Percentiles rank a stretch among this genome's conserved stretches.
Evolutionary conservation across 768 basidiomycete genomes (phyloP).

Genomic region (Cubamyces sp.): DNA sequence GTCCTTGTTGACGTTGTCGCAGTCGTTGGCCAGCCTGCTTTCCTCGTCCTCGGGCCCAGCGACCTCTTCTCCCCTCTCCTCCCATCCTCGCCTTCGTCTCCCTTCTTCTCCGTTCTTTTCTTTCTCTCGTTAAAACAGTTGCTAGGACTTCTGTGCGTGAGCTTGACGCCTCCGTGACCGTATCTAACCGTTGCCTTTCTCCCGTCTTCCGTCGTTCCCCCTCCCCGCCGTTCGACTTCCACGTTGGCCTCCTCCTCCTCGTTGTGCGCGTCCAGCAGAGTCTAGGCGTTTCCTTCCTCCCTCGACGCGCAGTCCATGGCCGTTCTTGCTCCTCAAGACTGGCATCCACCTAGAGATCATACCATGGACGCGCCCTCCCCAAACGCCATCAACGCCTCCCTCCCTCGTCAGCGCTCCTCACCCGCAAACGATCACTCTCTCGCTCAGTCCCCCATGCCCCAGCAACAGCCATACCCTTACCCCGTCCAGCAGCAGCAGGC

Average conservation of each 20-base stretch:
- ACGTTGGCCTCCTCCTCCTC: constrained; percentile 4
- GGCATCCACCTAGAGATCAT: constrained; percentile 67
- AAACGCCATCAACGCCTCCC: constrained; percentile 41
- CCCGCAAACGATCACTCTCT: constrained; percentile 57
- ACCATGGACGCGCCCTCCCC: constrained; percentile 58
- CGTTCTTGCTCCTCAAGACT: constrained; percentile 77
- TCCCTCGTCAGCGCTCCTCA: constrained; percentile 62
- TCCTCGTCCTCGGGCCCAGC: constrained; percentile 25
- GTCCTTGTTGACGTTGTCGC: constrained; percentile 29
- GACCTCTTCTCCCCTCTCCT: constrained; percentile 8
- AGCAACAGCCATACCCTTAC: constrained; percentile 59
- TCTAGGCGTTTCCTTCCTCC: constrained; percentile 18
- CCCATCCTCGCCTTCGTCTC: constrained; percentile 6
- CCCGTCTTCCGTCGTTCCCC: constrained; percentile 13
- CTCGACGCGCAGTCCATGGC: constrained; percentile 57
- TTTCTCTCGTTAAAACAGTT: constrained; percentile 30
- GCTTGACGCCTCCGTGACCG: constrained; percentile 24
- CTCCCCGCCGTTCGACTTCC: constrained; percentile 12
- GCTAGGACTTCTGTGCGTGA: constrained; percentile 29
- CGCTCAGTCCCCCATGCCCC: constrained; percentile 36
- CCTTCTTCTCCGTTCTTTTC: constrained; percentile 27
- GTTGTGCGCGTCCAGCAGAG: constrained; percentile 14
- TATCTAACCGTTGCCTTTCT: constrained; percentile 29
- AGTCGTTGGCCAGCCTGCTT: constrained; percentile 24
- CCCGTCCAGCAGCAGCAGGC: constrained; percentile 70